These are phyloP conservation scores for Kluyveromyces sp. DNA, from an alignment of 1,139 yeast species.

Conservation along the genomic window DNA sequence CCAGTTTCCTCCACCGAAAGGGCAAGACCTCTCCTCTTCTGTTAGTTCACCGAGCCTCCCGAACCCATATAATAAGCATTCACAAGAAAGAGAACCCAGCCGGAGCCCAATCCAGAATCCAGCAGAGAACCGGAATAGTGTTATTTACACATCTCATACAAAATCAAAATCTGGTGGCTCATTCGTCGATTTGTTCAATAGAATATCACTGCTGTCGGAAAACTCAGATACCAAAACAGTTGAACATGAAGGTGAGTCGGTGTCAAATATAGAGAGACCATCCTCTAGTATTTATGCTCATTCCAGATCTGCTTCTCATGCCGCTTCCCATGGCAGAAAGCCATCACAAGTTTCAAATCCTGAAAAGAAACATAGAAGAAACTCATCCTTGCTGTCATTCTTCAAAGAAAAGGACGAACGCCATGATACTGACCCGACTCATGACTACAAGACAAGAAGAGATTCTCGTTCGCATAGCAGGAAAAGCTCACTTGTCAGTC, in stretches of 20 bases:
- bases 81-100: neutral
- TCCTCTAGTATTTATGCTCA: constrained; percentile 29
- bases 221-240: constrained; percentile 6
- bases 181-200: constrained; percentile 29
- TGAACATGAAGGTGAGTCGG: neutral
- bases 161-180: constrained; percentile 29
- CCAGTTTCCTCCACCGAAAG: constrained; percentile 8
- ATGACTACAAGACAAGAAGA: constrained; percentile 5
- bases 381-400: constrained; percentile 24
- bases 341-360: constrained; percentile 13
- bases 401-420: constrained; percentile 13
- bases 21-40: constrained; percentile 6
- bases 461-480: constrained; percentile 17
- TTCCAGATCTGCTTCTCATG: constrained; percentile 17
- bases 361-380: constrained; percentile 25
- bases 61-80: constrained; percentile 8
- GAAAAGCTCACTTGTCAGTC: constrained; percentile 20
- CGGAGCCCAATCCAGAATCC: constrained; percentile 3
- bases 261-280: constrained; percentile 12
- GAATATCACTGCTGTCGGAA: constrained; percentile 26
- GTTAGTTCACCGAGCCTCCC: constrained; percentile 9
- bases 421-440: constrained; percentile 2
- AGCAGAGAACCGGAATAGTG: constrained; percentile 9
- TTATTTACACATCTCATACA: constrained; percentile 17
- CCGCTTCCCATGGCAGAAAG: constrained; percentile 13